Evolutionary conservation across 129 eudicot species (phyloP).

Genomic region (Apium graveolens): DNA sequence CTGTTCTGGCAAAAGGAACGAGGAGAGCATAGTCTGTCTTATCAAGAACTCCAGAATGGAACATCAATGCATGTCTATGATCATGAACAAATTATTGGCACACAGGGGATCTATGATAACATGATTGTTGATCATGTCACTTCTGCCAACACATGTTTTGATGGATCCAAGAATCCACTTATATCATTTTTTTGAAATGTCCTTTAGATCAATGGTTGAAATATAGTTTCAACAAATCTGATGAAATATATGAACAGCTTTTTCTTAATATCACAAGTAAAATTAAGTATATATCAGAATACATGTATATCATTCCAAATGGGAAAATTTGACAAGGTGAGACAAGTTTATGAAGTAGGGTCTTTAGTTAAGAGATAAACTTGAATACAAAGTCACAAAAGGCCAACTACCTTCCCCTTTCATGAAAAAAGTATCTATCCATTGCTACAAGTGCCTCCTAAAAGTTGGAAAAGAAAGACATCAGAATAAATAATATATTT

Average conservation of each 20-base stretch:
- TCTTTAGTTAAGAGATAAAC: slow-evolving; percentile 20
- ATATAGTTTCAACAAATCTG: slow-evolving; percentile 2
- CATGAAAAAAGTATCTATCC: slow-evolving; percentile 12
- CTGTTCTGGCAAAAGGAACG: background rate
- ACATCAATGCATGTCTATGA: background rate
- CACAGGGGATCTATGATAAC: background rate
- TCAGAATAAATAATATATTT: slow-evolving; percentile 23
- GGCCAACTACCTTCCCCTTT: slow-evolving; percentile 26
- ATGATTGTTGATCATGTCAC: slow-evolving; percentile 1
- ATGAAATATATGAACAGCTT: background rate
- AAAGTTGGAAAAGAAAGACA: slow-evolving; percentile 21
- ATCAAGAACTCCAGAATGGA: slow-evolving; percentile 1
- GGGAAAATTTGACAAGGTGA: background rate
- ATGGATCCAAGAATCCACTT: slow-evolving; percentile 5
- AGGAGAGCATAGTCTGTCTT: slow-evolving; percentile 1
- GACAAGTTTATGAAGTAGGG: slow-evolving; percentile 17
- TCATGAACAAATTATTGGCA: background rate
- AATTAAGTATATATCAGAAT: background rate
- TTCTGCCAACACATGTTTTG: background rate
- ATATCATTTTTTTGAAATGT: background rate
- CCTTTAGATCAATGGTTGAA: background rate
- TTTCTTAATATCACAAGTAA: slow-evolving; percentile 1
- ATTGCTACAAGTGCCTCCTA: slow-evolving; percentile 12
- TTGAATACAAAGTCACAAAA: slow-evolving; percentile 26
- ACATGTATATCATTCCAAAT: background rate